Evolutionary conservation across 2,329 filamentous ascomycete genomes (phyloP).

Genomic region (Exophiala lecanii-corni): DNA sequence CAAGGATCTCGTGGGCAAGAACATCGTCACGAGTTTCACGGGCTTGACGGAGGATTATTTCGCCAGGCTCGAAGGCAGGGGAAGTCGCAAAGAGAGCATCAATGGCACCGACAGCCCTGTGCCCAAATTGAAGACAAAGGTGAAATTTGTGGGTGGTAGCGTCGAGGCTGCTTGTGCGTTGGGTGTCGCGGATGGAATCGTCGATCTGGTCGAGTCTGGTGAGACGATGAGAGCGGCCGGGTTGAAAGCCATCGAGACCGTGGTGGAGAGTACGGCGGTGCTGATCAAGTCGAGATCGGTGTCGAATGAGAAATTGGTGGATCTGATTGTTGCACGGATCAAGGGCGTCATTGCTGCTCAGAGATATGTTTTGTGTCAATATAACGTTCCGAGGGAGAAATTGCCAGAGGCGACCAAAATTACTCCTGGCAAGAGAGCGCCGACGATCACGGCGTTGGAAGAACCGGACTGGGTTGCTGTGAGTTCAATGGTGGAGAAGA

Average conservation of each 20-base stretch:
- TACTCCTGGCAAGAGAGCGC: slow-evolving; percentile 89
- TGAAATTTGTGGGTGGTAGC: slow-evolving; percentile 92
- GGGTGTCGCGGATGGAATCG: slow-evolving; percentile 92
- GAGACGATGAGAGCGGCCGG: slow-evolving; percentile 98
- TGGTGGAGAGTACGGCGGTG: slow-evolving; percentile 80
- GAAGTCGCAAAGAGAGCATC: slow-evolving; percentile 34
- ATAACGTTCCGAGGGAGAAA: slow-evolving; percentile 75
- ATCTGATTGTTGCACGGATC: slow-evolving; percentile 81
- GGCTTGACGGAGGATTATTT: slow-evolving; percentile 81
- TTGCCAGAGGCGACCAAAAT: slow-evolving; percentile 67
- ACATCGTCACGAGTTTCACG: slow-evolving; percentile 93
- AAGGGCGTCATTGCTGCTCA: slow-evolving; percentile 92
- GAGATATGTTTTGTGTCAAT: slow-evolving; percentile 90
- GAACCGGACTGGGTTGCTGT: slow-evolving; percentile 92
- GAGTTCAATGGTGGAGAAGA: slow-evolving; percentile 87
- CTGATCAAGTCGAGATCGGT: slow-evolving; percentile 86
- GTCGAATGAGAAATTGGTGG: slow-evolving; percentile 72
- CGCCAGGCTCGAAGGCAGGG: slow-evolving; percentile 61
- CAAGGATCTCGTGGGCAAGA: slow-evolving; percentile 80
- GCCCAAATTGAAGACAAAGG: slow-evolving; percentile 71
- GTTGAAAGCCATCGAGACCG: slow-evolving; percentile 88
- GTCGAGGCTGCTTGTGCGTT: slow-evolving; percentile 95
- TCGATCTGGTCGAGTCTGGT: slow-evolving; percentile 95
- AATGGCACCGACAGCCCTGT: slow-evolving; percentile 31
- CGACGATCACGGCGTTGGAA: slow-evolving; percentile 85